Evolutionary conservation across 495 filamentous ascomycete species (phyloP), one percentile per base, ranked within the genome.

Genomic region (Penicillium pulvis): DNA sequence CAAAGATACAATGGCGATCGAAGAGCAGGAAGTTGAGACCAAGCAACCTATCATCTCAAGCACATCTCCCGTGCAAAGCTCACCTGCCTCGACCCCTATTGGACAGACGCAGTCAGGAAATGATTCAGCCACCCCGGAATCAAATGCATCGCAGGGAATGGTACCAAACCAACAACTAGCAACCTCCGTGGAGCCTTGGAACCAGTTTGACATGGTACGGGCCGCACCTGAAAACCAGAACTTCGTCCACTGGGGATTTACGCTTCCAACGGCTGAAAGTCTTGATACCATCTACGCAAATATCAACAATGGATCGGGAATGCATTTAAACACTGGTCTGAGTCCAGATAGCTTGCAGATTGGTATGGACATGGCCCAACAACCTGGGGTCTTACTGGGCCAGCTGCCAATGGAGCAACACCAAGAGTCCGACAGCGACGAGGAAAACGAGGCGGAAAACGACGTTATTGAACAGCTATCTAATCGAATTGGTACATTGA

Each of bases 381-480:
- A 75, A 42, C 66, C 75, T 1, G 67, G 67, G 0, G 64, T 60
- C 5, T 43, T 71, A 7, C 58, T 71, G 0, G 59, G 61, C 19
- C 72, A 71, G 39, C 51, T 57, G 5, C 59, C 53, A 20, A 47
- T 60, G 26, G 56, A 67, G 16, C 65, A 53, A 46, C 68, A 73
- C 3, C 59, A 71, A 35, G 74, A 77, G 2, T 71, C 71, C 2
- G 75, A 80, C 17, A 77, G 72, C 46, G 77, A 68, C 8, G 77
- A 80, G 28, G 77, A 78, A 51, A 65, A 65, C 20, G 76, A 79
- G 45, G 75, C 76, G 3, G 74, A 78, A 46, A 75, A 71, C 28
- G 73, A 78, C 36, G 75, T 79, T 6, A 79, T 78, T 19, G 75
- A 79, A 45, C 76, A 79, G 46, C 60, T 79, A 12, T 77, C 75